Base-by-base conservation (phyloP, 805 yeast species). In the Starmerella ratchasimensis region DNA sequence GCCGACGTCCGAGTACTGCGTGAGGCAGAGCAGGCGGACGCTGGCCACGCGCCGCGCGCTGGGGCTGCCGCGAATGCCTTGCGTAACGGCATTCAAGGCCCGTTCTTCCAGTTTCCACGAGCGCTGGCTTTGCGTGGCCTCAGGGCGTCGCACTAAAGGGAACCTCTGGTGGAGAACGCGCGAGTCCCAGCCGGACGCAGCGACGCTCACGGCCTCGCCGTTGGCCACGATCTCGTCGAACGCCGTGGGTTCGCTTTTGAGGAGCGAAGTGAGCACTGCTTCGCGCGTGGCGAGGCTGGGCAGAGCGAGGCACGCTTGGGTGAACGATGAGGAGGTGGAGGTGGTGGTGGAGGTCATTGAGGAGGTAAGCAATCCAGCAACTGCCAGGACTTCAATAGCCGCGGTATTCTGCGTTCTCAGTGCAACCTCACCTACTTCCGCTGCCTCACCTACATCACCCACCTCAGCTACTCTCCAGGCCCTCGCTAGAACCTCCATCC, bases 21-120 rank as follows among this genome's bases (percentile, higher is more conserved):
- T 76, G 30, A 86, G 48, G 0, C 94, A 78, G 13, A 88, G 63
- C 19, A 88, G 60, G 93, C 97, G 83, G 28, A 88, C 70, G 57
- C 94, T 81, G 0, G 83, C 71, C 0, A 86, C 77, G 44, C 69
- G 77, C 43, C 93, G 64, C 23, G 81, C 55, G 1, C 76, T 41
- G 7, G 50, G 48, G 31, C 45, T 58, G 0, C 95, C 95, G 47
- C 80, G 80, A 0, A 93, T 71, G 6, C 70, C 64, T 3, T 64
- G 56, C 43, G 82, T 71, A 6, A 44, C 16, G 1, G 74, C 64
- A 13, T 54, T 54, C 19, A 86, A 57, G 0, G 80, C 62, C 4
- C 56, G 54, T 1, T 62, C 54, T n/a, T 82, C 52, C 3, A 81
- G 58, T 6, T 23, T 35, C 43, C 31, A 2, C 30, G 29, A 36